A percentile compares a stretch with the other conserved stretches of the same genome.
Conservation (phyloP, 768 basidiomycete genomes). For the Gloeopeniophorella convolvens region DNA sequence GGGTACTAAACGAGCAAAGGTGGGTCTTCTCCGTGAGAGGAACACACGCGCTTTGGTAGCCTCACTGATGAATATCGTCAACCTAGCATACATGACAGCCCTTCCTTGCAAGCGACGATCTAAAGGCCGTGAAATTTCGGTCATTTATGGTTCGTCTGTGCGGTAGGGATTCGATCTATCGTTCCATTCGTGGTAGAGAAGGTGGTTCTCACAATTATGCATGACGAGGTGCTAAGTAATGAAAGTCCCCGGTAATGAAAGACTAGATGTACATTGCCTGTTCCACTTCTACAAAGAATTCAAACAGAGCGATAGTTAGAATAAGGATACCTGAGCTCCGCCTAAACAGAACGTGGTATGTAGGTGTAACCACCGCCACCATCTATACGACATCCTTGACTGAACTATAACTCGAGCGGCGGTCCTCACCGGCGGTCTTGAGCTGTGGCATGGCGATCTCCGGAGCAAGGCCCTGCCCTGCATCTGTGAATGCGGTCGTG, state of each 20-base stretch:
- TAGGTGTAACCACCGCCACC: not conserved
- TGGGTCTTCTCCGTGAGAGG: no score
- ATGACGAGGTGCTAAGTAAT: no score
- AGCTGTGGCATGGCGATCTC: not conserved
- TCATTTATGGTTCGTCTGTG: no score
- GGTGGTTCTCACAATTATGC: no score
- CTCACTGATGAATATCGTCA: no score
- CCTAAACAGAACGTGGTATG: not conserved
- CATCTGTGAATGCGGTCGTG: not conserved
- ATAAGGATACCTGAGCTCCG: not conserved
- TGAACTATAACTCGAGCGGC: not conserved
- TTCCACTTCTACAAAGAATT: conserved; percentile 16
- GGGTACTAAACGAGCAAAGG: no score
- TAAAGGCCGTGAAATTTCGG: no score
- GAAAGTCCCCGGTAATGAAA: not conserved
- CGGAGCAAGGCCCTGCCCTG: not conserved
- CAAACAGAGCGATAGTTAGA: not conserved
- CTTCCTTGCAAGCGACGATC: no score
- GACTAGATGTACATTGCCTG: not conserved
- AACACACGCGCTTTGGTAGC: no score
- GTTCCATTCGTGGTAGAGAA: no score
- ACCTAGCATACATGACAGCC: no score
- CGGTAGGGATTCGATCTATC: no score
- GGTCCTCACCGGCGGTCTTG: not conserved
- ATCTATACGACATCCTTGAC: not conserved